Conservation (phyloP, 2,329 filamentous ascomycete species). For the Aspergillus sp. region DNA sequence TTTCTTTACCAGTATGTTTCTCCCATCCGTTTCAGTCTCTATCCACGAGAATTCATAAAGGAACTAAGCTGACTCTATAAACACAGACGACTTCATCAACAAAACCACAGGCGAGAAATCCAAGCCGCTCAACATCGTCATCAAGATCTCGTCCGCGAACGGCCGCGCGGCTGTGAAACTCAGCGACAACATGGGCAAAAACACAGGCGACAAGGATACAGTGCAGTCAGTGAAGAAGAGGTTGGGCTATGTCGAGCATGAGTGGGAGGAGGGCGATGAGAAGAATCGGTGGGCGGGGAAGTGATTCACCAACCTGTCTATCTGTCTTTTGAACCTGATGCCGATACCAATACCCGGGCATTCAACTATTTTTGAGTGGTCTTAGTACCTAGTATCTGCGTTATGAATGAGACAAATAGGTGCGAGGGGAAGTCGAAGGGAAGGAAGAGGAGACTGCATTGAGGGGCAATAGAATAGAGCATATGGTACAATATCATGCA, state of each 20-base stretch:
- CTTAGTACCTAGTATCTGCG: not conserved
- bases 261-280: slow-evolving; percentile 83
- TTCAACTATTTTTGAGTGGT: too few species aligned
- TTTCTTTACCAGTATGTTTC: slow-evolving; percentile 74
- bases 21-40: not conserved
- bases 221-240: slow-evolving; percentile 81
- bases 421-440: not conserved
- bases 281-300: slow-evolving; percentile 70
- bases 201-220: slow-evolving; percentile 79
- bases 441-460: too few species aligned
- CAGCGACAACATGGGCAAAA: slow-evolving; percentile 88
- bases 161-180: slow-evolving; percentile 88
- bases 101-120: slow-evolving; percentile 76
- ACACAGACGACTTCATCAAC: slow-evolving; percentile 76
- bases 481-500: not conserved
- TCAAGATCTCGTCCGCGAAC: slow-evolving; percentile 85
- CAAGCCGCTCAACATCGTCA: slow-evolving; percentile 91
- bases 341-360: too few species aligned
- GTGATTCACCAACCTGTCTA: not conserved
- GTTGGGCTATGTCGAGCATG: slow-evolving; percentile 81
- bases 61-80: not conserved
- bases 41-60: not conserved
- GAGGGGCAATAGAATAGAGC: not conserved
- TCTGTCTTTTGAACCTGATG: too few species aligned
- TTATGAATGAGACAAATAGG: not conserved